Evolutionary conservation across 1,139 yeast species (phyloP).

Genomic region (Saccharomycopsis hybrid): DNA sequence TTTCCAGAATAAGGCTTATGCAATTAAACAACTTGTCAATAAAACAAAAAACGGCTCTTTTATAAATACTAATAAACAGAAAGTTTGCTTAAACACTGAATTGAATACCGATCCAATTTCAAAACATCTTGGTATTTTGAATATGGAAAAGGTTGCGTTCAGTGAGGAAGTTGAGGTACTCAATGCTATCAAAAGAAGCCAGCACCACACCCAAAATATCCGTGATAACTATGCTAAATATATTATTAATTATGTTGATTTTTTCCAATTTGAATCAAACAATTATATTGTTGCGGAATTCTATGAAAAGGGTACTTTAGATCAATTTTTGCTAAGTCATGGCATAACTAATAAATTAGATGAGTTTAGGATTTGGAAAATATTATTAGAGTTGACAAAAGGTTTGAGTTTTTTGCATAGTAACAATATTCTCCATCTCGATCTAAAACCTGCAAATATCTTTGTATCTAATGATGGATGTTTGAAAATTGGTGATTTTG

Average conservation of each 20-base stretch:
- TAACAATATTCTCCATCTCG: slow-evolving; percentile 18
- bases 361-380: slow-evolving; percentile 85
- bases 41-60: slow-evolving; percentile 6
- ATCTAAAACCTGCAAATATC: slow-evolving; percentile 37
- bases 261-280: slow-evolving; percentile 58
- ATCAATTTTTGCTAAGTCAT: slow-evolving; percentile 69
- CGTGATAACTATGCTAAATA: slow-evolving; percentile 62
- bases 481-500: slow-evolving; percentile 57
- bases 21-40: slow-evolving; percentile 64
- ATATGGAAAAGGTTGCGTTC: slow-evolving; percentile 39
- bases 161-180: slow-evolving; percentile 53
- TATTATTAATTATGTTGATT: slow-evolving; percentile 58
- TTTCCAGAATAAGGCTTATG: slow-evolving; percentile 52
- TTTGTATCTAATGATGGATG: slow-evolving; percentile 77
- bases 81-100: slow-evolving; percentile 26
- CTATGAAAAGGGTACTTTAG: slow-evolving; percentile 91
- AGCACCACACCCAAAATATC: slow-evolving; percentile 26
- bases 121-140: slow-evolving; percentile 43
- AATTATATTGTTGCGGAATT: slow-evolving; percentile 89
- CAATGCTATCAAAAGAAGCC: slow-evolving; percentile 33
- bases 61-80: not conserved
- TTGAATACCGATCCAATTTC: slow-evolving; percentile 68
- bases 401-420: slow-evolving; percentile 19
- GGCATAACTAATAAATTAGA: slow-evolving; percentile 59
- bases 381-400: slow-evolving; percentile 40